Conservation (phyloP, 2,329 filamentous ascomycete species). For the Zasmidium citrigriseum region DNA sequence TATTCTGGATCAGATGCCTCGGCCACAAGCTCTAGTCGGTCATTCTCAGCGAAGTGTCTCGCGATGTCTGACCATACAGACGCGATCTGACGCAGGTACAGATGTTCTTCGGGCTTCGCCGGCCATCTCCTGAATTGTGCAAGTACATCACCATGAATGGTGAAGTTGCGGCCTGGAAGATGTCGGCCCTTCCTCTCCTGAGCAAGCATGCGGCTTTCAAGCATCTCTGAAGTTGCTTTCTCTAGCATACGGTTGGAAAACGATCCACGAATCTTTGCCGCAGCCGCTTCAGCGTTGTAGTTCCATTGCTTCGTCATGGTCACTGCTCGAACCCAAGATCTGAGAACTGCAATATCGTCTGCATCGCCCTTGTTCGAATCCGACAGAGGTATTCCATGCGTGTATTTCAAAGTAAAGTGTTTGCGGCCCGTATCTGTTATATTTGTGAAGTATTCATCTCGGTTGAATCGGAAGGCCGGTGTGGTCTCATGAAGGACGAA, state of each 20-base stretch:
- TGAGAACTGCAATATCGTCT: slow-evolving; percentile 32
- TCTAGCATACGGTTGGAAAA: slow-evolving; percentile 38
- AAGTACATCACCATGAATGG: slow-evolving; percentile 61
- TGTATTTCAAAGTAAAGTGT: slow-evolving; percentile 18
- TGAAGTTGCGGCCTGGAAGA: slow-evolving; percentile 62
- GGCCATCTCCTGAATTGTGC: slow-evolving; percentile 58
- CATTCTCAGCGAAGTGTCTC: slow-evolving; percentile 38
- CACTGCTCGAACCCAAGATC: slow-evolving; percentile 50
- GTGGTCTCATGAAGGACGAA: slow-evolving; percentile 17
- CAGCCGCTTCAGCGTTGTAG: slow-evolving; percentile 43
- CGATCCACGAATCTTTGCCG: slow-evolving; percentile 38
- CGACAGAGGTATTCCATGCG: slow-evolving; percentile 17
- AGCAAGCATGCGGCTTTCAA: slow-evolving; percentile 57
- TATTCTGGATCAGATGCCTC: slow-evolving; percentile 64
- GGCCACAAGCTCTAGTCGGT: slow-evolving; percentile 53
- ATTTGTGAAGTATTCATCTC: slow-evolving; percentile 24
- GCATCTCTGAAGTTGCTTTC: slow-evolving; percentile 58
- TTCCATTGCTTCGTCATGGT: slow-evolving; percentile 42
- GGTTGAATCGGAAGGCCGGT: slow-evolving; percentile 14
- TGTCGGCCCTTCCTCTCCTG: slow-evolving; percentile 62
- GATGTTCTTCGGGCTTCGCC: slow-evolving; percentile 35
- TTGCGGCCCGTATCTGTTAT: slow-evolving; percentile 21
- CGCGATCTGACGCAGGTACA: slow-evolving; percentile 30
- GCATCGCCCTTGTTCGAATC: slow-evolving; percentile 11
- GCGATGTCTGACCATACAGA: slow-evolving; percentile 25